Evolutionary conservation across 2,329 filamentous ascomycete genomes (phyloP), one percentile per base, ranked within the genome.

Genomic region (Alternaria sp.): DNA sequence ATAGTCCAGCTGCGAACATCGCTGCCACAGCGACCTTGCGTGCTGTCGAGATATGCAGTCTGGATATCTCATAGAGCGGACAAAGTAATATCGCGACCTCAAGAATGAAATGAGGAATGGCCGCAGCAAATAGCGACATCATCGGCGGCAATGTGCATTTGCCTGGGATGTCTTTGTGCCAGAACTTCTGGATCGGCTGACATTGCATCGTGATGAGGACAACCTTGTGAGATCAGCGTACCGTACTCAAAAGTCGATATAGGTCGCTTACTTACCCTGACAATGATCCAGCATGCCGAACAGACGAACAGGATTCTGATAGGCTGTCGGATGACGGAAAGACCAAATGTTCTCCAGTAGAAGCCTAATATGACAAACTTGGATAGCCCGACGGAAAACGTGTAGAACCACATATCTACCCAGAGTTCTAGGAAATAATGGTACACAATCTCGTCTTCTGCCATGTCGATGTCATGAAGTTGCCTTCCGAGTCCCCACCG

Each of bases 371-470:
- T 66, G 20, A 72, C 67, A 8, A 72, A 71, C 23, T 74, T 72
- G 9, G 69, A 72, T 3, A 70, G 54, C 3, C 71, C 71, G 2
- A 74, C 64, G 1, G 70, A 70, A 28, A 74, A 70, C 1, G 70
- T 74, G 51, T 71, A 74, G 25, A 72, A 21, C 70, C 69, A 74
- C 70, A 72, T 72, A 21, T 72, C 70, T 25, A 60, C 58, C 63
- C 65, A 73, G 2, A 72, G 70, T 23, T 72, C 70, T 6, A 66
- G 20, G 20, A 68, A 72, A 47, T 69, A 74, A 18, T 72, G 65
- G 25, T 63, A 63, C 1, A 59, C 28, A n/a, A 72, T 65, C 21
- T 65, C n/a, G 2, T 70, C 64, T 7, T 62, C 46, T 14, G 66
- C 46, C 12, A 70, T 49, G 15, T 67, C 26, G 51, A 72, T 66